Percentiles rank a stretch among this genome's conserved stretches.
These are phyloP conservation scores for Ophiostoma sp. DNA, from an alignment of 2,329 filamentous ascomycete genomes.

Conservation along the genomic window DNA sequence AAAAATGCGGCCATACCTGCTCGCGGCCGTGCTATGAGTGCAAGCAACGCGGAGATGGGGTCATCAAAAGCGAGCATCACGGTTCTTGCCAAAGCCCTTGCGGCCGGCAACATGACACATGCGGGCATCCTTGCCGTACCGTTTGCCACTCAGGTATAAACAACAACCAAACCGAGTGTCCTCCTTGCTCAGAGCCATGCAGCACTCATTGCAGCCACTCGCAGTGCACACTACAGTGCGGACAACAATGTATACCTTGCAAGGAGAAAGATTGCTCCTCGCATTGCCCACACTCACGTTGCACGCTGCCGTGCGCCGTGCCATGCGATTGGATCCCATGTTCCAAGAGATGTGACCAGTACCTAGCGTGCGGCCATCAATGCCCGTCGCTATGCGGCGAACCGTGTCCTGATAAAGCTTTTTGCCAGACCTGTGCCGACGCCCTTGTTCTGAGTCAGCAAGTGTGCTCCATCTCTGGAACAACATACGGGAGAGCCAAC, in stretches of 20 bases:
- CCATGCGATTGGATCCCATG: conserved; percentile 66
- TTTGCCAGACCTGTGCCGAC: conserved; percentile 53
- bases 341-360: conserved; percentile 50
- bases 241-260: conserved; percentile 58
- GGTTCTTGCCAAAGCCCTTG: conserved; percentile 46
- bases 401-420: conserved; percentile 46
- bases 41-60: conserved; percentile 34
- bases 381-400: conserved; percentile 63
- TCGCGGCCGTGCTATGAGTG: conserved; percentile 46
- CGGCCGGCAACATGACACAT: conserved; percentile 47
- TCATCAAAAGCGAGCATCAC: conserved; percentile 38
- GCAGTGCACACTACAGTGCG: conserved; percentile 50
- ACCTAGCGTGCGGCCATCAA: conserved; percentile 54
- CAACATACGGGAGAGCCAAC: conserved; percentile 52
- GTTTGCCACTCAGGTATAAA: conserved; percentile 47
- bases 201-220: conserved; percentile 45
- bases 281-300: conserved; percentile 47
- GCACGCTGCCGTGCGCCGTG: conserved; percentile 48
- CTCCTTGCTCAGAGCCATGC: conserved; percentile 46
- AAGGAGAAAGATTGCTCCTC: conserved; percentile 51
- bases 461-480: conserved; percentile 55
- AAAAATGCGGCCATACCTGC: conserved; percentile 58
- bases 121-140: conserved; percentile 49
- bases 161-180: conserved; percentile 35
- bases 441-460: conserved; percentile 33